Evolutionary conservation across 768 basidiomycete genomes (phyloP), one percentile per base, ranked within the genome.

Genomic region (Panaeolus cyanescens): DNA sequence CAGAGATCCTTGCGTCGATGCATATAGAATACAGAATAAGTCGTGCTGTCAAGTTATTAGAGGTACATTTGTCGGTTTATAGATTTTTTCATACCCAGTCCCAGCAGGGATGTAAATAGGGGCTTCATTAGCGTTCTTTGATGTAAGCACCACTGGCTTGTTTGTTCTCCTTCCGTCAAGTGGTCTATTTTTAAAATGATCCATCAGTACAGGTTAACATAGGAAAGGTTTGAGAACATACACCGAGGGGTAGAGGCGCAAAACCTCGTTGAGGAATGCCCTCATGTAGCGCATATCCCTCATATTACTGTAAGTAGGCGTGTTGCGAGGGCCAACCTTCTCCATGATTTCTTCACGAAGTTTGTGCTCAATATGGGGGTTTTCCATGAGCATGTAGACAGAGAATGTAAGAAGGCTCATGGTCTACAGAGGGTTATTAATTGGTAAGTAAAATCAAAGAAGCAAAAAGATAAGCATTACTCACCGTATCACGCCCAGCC

Each of bases 401-500:
- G 73, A 70, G 62, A 78, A 82, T 0, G 82, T 79, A 17, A 83
- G 64, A 1, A 75, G 69, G 13, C 70, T 70, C 6, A 79, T 74
- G 1, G 81, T 83, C 77, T 79, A 54, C 20, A 33, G 5, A 15
- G 9, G 12, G 61, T n/a, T 32, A 53, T 32, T 12, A 2, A 19
- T 50, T 19, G 42, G 31, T 17, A 4, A 32, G 12, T 15, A 13
- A 34, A 6, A 17, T 37, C 2, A 22, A 42, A 20, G 17, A 12
- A 25, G 15, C 36, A 30, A 7, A 42, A 34, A 57, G 17, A 32
- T 6, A 22, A 32, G 10, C 17, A 19, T 56, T 4, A 67, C 75
- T 25, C 56, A 80, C 80, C 2, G 86, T 88, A 60, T 88, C 87
- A 28, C 84, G 76, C 8, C 83, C 85, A 22, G 85, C 85, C 22